Evolutionary conservation across 495 filamentous ascomycete species (phyloP), one percentile per base, ranked within the genome.

Genomic region (Podospora didyma): DNA sequence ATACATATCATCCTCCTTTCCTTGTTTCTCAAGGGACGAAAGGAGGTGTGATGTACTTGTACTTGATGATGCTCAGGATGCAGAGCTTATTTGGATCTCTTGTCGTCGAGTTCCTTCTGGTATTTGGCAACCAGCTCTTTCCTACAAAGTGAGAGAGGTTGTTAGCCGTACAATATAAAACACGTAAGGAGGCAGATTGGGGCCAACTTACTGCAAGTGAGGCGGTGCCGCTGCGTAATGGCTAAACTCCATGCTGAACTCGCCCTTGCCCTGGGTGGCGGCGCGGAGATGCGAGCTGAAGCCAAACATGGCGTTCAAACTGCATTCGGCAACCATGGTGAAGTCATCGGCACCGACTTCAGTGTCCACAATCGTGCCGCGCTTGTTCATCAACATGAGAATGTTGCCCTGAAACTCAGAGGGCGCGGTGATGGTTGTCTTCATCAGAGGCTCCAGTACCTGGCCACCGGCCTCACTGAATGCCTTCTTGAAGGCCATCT

Each of bases 191-290:
- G 17, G n/a, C 46, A 11, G 49, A 57, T 61, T 31, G 26, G 9
- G 3, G 3, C 9, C 26, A 63, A 83, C 86, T 67, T 85, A 89
- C 88, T 99, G 95, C 71, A 97, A 68, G 64, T 97, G 93, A 57
- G 85, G 83, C 49, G 92, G 89, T 60, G 93, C 89, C 52, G 89
- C 79, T 54, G 86, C 84, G 69, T 99, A 97, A 75, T 97, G 92
- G 68, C 87, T 90, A 72, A 97, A 99, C 78, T 99, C 95, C 95
- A 99, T 99, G 59, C 81, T 87, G 65, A 96, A 99, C 78, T 99
- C 95, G 62, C 95, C 95, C 81, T 99, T 99, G 51, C 94, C 95
- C 77, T 99, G 95, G 10, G 93, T 97, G 21, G 91, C 88, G 3
- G 95, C 95, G 59, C 95, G 82, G 71, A 99, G 75, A 73, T 95